Percentiles rank a stretch among this genome's conserved stretches.
These are phyloP conservation scores for Trifolium repens DNA, from an alignment of 306 rosid genomes.

Conservation along the genomic window DNA sequence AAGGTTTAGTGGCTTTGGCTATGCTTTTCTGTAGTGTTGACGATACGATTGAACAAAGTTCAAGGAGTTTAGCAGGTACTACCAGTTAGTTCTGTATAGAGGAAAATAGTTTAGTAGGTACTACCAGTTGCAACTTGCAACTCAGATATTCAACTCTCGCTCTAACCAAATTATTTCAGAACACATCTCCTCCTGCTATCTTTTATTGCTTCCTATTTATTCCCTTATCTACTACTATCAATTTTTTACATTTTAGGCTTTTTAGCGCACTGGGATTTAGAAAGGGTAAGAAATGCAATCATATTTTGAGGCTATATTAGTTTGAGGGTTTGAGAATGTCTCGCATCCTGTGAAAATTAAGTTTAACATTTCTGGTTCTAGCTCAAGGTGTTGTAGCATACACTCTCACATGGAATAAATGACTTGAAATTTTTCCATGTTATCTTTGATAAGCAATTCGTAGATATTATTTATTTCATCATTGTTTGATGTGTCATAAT, in stretches of 20 bases:
- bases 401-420: not conserved
- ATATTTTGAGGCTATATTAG: not conserved
- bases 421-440: slow-evolving; percentile 3
- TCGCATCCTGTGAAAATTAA: not conserved
- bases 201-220: not conserved
- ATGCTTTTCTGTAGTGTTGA: slow-evolving; percentile 21
- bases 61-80: slow-evolving; percentile 15
- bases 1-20: slow-evolving; percentile 16
- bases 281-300: slow-evolving; percentile 28
- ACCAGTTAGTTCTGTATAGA: not conserved
- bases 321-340: slow-evolving; percentile 5
- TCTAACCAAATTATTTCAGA: slow-evolving; percentile 1
- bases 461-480: slow-evolving; percentile 33
- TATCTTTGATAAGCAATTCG: slow-evolving; percentile 16
- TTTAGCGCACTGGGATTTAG: not conserved
- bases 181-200: not conserved
- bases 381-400: not conserved
- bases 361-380: not conserved
- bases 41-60: slow-evolving; percentile 12
- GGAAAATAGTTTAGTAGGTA: not conserved
- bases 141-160: not conserved
- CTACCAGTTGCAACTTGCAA: not conserved
- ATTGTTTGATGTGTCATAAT: slow-evolving; percentile 27
- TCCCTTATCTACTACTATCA: not conserved
- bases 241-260: not conserved